Base-by-base conservation (phyloP, 129 eudicot species). In the Glebionis coronaria region DNA sequence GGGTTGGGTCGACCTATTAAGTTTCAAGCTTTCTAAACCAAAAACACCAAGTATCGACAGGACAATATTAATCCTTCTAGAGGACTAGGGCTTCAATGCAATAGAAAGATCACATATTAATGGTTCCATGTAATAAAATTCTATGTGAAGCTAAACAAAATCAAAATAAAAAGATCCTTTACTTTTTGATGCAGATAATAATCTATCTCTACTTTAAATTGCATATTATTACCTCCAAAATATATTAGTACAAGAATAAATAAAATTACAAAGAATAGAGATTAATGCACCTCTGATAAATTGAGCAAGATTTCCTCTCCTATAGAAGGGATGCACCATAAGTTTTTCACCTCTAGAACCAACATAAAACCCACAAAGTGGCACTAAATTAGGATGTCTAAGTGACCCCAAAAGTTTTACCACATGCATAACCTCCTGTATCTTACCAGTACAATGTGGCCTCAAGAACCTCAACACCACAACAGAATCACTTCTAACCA, bases 341-440 rank as follows among this genome's bases (percentile, higher is more conserved):
- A 60, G 65, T 12, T 60, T 60, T 60, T 60, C 65, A 31, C 65
- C 44, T 31, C 65, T 31, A 60, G 65, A 9, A 13, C 65, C 65
- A 60, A 35, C 44, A 60, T 60, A 60, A 29, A 60, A 60, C 65
- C 65, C 65, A 60, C 47, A 60, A 31, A 60, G 65, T 14, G 65
- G 65, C 12, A 60, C 65, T 47, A 60, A 60, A 60, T 60, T 60
- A 29, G 65, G 65, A 60, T 60, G 65, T 12, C 65, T 60, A 31
- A 60, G 15, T 31, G 47, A 60, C 47, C 65, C 65, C 12, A 60
- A 27, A 60, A 60, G 47, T 31, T 31, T 44, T 15, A 60, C 65
- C 45, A n/a, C 65, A 15, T 28, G 23, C 65, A 60, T 60, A n/a
- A 60, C 46, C 31, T 60, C 65, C 31, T 60, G 46, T 29, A 60